phyloP scores from a whole-genome alignment of 441 rosid species.

The Capsella rubella region DNA sequence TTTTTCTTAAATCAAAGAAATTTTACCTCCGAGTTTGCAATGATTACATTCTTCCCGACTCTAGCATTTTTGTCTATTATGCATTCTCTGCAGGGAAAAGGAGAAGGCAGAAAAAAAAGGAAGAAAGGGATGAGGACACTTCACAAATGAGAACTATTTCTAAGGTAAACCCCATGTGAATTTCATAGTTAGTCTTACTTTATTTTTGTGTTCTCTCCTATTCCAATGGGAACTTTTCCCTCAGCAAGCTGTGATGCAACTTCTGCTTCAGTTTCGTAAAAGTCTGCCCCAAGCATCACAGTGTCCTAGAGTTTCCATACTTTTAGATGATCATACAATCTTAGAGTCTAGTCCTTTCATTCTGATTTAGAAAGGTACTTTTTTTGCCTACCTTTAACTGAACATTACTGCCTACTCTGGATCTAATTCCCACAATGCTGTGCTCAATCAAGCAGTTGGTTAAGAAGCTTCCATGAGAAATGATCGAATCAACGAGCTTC shows the following conservation, averaged over 20 bases:
- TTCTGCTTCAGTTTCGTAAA: constrained; percentile 85
- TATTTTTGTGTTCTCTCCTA: constrained; percentile 88
- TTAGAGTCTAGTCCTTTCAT: constrained; percentile 2
- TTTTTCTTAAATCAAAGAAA: constrained; percentile 6
- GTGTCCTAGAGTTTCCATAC: constrained; percentile 63
- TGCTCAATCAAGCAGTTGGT: constrained; percentile 75
- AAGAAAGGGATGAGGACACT: constrained; percentile 17
- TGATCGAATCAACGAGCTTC: constrained; percentile 83
- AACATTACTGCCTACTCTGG: constrained; percentile 71
- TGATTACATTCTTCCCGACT: constrained; percentile 85
- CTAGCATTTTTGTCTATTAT: constrained; percentile 95
- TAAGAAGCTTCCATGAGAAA: constrained; percentile 91
- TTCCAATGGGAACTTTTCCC: constrained; percentile 78
- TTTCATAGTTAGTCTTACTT: constrained; percentile 50
- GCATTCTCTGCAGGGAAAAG: constrained; percentile 67
- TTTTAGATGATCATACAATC: constrained; percentile 27
- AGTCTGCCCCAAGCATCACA: constrained; percentile 95
- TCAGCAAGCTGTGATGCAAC: constrained; percentile 66
- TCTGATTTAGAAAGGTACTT: constrained; percentile 7
- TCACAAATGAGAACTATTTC: constrained; percentile 14
- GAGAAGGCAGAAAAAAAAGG: constrained; percentile 21
- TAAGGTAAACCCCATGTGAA: constrained; percentile 16
- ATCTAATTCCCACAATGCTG: constrained; percentile 87
- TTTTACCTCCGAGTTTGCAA: constrained; percentile 84
- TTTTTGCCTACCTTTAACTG: constrained; percentile 68